Percentiles rank a stretch among this genome's conserved stretches.
Conservation (phyloP, 2,329 filamentous ascomycete species). For the Fusarium citri region DNA sequence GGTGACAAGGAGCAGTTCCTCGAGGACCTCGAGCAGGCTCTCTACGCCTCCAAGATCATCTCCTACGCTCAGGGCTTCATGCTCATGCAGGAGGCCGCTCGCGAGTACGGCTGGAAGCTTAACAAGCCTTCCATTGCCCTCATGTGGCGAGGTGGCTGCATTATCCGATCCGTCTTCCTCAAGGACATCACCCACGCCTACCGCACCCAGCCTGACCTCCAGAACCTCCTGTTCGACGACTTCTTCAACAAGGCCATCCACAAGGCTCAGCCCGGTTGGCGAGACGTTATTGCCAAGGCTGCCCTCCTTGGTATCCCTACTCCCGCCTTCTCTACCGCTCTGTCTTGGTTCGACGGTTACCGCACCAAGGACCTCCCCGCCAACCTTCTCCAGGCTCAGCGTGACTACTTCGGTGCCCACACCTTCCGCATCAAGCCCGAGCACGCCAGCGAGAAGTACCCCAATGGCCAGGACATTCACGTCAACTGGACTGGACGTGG, state of each 20-base stretch:
- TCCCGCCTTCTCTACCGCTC: conserved; percentile 94
- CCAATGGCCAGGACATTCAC: conserved; percentile 88
- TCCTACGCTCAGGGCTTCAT: conserved; percentile 99
- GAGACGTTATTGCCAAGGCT: conserved; percentile 89
- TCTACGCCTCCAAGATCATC: conserved; percentile 99
- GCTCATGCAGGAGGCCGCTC: conserved; percentile 99
- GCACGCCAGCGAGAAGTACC: conserved; percentile 80
- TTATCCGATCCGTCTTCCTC: conserved; percentile 99
- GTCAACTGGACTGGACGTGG: conserved; percentile 99
- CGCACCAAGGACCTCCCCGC: conserved; percentile 96
- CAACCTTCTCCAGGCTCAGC: conserved; percentile 98
- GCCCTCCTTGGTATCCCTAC: conserved; percentile 95
- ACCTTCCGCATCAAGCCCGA: conserved; percentile 91
- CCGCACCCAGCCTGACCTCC: conserved; percentile 91
- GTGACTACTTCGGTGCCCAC: conserved; percentile 98
- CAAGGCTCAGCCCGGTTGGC: conserved; percentile 93
- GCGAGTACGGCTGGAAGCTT: conserved; percentile 97
- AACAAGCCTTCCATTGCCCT: conserved; percentile 99
- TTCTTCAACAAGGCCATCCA: conserved; percentile 99
- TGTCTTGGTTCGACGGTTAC: conserved; percentile 99
- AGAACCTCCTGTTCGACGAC: conserved; percentile 98
- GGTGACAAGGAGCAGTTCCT: conserved; percentile 95
- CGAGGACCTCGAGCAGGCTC: conserved; percentile 96
- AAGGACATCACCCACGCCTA: conserved; percentile 99
- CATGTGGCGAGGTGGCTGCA: conserved; percentile 99